Percentiles rank a stretch among this genome's conserved stretches.
phyloP scores from a whole-genome alignment of 208 protist species.

The Polymyxa betae region DNA sequence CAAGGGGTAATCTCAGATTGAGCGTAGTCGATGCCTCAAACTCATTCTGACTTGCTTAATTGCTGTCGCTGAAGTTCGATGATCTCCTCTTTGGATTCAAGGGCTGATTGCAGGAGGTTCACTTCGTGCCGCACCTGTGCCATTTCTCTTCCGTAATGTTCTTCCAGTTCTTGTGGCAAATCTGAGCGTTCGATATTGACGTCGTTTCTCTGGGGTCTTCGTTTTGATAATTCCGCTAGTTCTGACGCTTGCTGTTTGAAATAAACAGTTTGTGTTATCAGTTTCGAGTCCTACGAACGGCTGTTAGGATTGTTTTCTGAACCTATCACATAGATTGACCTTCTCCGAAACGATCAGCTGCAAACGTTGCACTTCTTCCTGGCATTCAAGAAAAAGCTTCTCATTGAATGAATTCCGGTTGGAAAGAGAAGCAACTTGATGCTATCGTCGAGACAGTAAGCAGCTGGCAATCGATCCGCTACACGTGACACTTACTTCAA shows the following conservation, averaged over 20 bases:
- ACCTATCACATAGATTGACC: not conserved
- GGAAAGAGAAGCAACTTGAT: not conserved
- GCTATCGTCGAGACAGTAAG: not conserved
- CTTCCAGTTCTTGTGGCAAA: not conserved
- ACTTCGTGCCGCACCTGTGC: not conserved
- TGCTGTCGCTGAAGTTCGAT: not conserved
- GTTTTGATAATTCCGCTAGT: not conserved
- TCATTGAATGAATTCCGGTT: not conserved
- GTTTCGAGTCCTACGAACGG: not conserved
- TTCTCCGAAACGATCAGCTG: not conserved
- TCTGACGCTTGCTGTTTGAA: conserved; percentile 7
- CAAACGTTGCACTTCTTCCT: not conserved
- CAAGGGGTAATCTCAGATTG: not conserved
- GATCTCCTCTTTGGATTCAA: conserved; percentile 15
- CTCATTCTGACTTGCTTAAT: not conserved
- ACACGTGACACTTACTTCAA: not conserved
- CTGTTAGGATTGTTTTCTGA: too few relatives aligned
- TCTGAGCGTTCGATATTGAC: not conserved
- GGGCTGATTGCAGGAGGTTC: not conserved
- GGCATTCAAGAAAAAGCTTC: not conserved
- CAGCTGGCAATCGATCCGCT: not conserved
- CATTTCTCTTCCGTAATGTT: conserved; percentile 9
- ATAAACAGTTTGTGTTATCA: not conserved
- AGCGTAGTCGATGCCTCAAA: not conserved
- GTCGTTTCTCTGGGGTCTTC: too few relatives aligned